A percentile compares a stretch with the other conserved stretches of the same genome.
Evolutionary conservation across 177 flowering plant genomes (phyloP).

Genomic region (Telopea speciosissima): DNA sequence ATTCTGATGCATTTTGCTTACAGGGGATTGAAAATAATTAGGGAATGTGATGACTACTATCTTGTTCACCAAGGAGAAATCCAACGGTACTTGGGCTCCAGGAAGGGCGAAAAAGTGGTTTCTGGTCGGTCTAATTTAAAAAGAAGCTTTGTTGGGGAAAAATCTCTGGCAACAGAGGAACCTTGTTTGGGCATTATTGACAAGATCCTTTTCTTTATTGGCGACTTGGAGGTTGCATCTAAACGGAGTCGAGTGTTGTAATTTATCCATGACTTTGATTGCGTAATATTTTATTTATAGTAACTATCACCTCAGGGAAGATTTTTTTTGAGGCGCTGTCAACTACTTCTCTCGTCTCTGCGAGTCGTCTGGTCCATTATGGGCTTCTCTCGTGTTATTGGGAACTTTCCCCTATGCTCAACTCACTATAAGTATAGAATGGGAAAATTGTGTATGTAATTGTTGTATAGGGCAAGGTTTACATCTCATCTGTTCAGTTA

Average conservation of each 20-base stretch:
- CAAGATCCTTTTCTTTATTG: conserved; percentile 60
- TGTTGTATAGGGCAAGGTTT: no score
- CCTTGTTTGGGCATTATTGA: conserved; percentile 40
- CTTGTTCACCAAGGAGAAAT: conserved; percentile 66
- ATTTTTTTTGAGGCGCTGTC: no score
- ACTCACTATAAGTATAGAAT: no score
- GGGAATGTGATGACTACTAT: conserved; percentile 64
- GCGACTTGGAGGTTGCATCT: conserved; percentile 62
- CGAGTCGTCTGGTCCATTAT: no score
- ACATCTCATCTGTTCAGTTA: no score
- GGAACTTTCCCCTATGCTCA: no score
- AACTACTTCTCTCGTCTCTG: no score
- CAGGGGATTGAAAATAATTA: conserved; percentile 69
- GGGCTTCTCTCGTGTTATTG: no score
- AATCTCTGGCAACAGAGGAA: conserved; percentile 15
- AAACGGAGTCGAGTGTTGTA: conserved; percentile 35
- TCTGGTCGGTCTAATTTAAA: conserved; percentile 1
- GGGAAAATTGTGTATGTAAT: no score
- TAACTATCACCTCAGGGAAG: no score
- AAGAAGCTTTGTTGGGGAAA: conserved; percentile 15
- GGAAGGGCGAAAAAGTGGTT: conserved; percentile 16
- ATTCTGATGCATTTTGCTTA: neutral
- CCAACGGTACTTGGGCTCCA: conserved; percentile 55
- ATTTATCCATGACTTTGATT: neutral
- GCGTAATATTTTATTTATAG: no score